These are phyloP conservation scores for Sistotremastrum suecicum DNA, from an alignment of 768 basidiomycete genomes.

Conservation along the genomic window DNA sequence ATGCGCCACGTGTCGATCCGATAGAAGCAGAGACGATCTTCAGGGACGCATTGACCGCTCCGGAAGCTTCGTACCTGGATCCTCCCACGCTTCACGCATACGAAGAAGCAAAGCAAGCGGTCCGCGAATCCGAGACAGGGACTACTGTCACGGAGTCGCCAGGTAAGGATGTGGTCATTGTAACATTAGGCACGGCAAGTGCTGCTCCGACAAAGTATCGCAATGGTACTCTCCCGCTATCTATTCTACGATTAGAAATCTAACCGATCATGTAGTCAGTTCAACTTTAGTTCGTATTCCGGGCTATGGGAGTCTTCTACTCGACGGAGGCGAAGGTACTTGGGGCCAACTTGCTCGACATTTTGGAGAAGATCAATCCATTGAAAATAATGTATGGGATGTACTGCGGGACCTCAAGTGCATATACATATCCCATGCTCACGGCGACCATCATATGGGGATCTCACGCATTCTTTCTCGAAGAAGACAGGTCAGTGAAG, in stretches of 20 bases:
- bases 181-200: slow-evolving; percentile 82
- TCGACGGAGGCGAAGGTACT: slow-evolving; percentile 88
- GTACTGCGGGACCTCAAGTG: slow-evolving; percentile 59
- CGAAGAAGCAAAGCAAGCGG: slow-evolving; percentile 21
- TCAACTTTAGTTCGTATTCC: slow-evolving; percentile 70
- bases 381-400: slow-evolving; percentile 31
- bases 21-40: slow-evolving; percentile 15
- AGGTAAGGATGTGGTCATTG: slow-evolving; percentile 54
- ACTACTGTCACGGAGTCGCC: slow-evolving; percentile 7
- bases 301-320: slow-evolving; percentile 52
- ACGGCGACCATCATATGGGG: slow-evolving; percentile 88
- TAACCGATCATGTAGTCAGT: slow-evolving; percentile 36
- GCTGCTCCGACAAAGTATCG: slow-evolving; percentile 75
- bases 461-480: slow-evolving; percentile 57
- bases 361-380: slow-evolving; percentile 39
- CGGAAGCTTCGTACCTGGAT: slow-evolving; percentile 4
- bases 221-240: slow-evolving; percentile 43
- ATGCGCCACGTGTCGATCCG: slow-evolving; percentile 23
- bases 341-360: slow-evolving; percentile 76
- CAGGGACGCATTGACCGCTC: slow-evolving; percentile 16
- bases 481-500: slow-evolving; percentile 43
- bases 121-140: slow-evolving; percentile 23
- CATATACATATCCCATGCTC: slow-evolving; percentile 81
- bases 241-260: neutral
- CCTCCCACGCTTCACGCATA: slow-evolving; percentile 14